Conservation (phyloP, 345 rosid species). For the Salix udensis region DNA sequence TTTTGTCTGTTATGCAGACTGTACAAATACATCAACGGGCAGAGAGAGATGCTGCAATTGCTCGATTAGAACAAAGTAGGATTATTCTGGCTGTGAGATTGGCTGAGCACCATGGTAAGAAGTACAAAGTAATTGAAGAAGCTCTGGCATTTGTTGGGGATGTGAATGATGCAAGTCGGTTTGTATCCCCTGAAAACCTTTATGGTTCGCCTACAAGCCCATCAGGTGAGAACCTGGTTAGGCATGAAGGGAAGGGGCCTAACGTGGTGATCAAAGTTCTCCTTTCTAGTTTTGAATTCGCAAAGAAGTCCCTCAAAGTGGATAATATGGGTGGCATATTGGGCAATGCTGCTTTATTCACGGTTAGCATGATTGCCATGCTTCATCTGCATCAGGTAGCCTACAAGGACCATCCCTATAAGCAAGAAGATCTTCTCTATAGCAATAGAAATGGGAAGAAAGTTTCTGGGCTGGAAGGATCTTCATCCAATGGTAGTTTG, state of each 20-base stretch:
- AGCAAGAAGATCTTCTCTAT: slow-evolving; percentile 36
- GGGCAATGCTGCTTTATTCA: slow-evolving; percentile 75
- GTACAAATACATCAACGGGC: slow-evolving; percentile 78
- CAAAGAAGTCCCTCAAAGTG: slow-evolving; percentile 52
- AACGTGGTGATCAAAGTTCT: slow-evolving; percentile 44
- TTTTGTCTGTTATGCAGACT: slow-evolving; percentile 43
- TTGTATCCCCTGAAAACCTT: slow-evolving; percentile 58
- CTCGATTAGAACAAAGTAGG: slow-evolving; percentile 85
- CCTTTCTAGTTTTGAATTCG: slow-evolving; percentile 53
- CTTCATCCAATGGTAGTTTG: slow-evolving; percentile 33
- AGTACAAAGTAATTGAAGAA: slow-evolving; percentile 82
- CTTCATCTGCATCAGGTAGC: slow-evolving; percentile 61
- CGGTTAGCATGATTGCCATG: slow-evolving; percentile 72
- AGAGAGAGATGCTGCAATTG: slow-evolving; percentile 86
- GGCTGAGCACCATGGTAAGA: slow-evolving; percentile 79
- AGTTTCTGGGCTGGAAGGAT: slow-evolving; percentile 29
- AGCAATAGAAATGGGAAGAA: slow-evolving; percentile 30
- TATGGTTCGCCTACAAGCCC: slow-evolving; percentile 36
- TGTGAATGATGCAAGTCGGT: slow-evolving; percentile 43
- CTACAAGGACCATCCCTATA: slow-evolving; percentile 33
- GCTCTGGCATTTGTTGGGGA: slow-evolving; percentile 80
- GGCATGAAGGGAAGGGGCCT: slow-evolving; percentile 25
- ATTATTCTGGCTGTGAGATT: slow-evolving; percentile 79
- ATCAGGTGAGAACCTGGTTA: slow-evolving; percentile 27
- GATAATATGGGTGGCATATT: slow-evolving; percentile 61